These are phyloP conservation scores for Lepidium campestre DNA, from an alignment of 441 rosid genomes.

Conservation along the genomic window DNA sequence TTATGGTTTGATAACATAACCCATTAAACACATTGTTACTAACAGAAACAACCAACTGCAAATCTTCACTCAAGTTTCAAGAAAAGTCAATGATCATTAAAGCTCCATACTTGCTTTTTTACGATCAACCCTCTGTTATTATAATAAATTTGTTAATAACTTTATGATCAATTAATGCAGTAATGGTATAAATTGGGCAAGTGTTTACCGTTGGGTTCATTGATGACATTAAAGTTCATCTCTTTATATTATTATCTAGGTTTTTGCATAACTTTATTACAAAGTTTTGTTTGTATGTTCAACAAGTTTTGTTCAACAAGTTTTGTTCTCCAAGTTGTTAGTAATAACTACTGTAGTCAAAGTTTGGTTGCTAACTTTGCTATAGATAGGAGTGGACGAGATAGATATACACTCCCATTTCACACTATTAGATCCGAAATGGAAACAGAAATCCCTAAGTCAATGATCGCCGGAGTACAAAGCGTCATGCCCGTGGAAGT, in stretches of 20 bases:
- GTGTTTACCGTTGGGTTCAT: neutral
- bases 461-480: conserved; percentile 41
- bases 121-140: no score
- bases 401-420: no score
- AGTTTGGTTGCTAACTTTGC: neutral
- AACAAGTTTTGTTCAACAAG: no score
- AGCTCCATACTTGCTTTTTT: neutral
- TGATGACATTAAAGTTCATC: neutral
- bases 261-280: neutral
- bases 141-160: neutral
- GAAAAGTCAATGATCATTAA: conserved; percentile 11
- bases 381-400: conserved; percentile 3
- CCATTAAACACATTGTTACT: neutral
- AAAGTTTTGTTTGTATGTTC: no score
- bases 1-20: neutral
- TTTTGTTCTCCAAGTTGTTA: neutral
- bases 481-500: conserved; percentile 35
- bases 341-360: neutral
- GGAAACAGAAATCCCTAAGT: conserved; percentile 22
- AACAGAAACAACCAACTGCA: neutral
- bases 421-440: no score
- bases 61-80: neutral
- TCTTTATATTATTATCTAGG: neutral
- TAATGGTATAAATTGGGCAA: neutral
- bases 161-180: neutral